These are phyloP conservation scores for Pleurotus sapidus DNA, from an alignment of 768 basidiomycete genomes.

Conservation along the genomic window DNA sequence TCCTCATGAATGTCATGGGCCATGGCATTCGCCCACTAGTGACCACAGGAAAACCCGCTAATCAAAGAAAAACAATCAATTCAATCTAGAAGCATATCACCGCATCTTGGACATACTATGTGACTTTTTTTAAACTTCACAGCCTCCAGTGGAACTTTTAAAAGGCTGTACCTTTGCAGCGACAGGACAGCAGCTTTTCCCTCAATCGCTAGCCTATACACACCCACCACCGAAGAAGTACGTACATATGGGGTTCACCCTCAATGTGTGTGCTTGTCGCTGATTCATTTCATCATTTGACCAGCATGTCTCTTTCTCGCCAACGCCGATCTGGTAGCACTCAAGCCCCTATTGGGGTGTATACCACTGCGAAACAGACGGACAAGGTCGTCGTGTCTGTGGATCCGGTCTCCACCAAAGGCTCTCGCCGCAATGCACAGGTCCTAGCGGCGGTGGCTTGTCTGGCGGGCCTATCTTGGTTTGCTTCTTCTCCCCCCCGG, in stretches of 20 bases:
- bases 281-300: too few relatives aligned
- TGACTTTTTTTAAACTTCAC: too few relatives aligned
- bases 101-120: too few relatives aligned
- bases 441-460: background rate
- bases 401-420: background rate
- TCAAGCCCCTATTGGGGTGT: background rate
- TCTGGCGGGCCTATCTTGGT: conserved; percentile 12
- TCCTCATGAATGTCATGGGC: too few relatives aligned
- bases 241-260: too few relatives aligned
- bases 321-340: background rate
- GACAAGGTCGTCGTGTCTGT: background rate
- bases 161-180: background rate
- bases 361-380: background rate
- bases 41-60: too few relatives aligned
- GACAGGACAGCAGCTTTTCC: too few relatives aligned
- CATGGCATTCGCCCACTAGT: too few relatives aligned
- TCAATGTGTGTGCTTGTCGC: too few relatives aligned
- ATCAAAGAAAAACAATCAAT: too few relatives aligned
- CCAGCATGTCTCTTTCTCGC: background rate
- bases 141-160: background rate
- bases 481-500: conserved; percentile 1
- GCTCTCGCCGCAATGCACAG: background rate
- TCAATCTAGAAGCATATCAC: too few relatives aligned
- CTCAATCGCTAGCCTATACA: background rate
- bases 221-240: too few relatives aligned